Evolutionary conservation across 108 stramenopile genomes (phyloP).

Genomic region (Poteriospumella lacustris): DNA sequence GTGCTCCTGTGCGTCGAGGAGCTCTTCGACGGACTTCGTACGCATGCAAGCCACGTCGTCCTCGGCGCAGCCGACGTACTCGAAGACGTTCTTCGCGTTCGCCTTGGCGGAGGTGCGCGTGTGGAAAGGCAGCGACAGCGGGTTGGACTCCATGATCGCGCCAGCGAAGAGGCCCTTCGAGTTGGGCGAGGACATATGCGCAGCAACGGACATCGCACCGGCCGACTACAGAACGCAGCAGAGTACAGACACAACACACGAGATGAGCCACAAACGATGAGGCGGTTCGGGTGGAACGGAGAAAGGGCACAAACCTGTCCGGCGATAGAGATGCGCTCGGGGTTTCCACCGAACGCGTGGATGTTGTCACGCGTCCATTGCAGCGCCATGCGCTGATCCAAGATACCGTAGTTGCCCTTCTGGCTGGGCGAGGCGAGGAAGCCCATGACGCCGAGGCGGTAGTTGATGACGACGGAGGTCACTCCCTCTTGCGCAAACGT

Average conservation of each 20-base stretch:
- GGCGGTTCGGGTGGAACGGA: no score
- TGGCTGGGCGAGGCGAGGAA: slow-evolving; percentile 23
- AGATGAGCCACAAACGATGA: no score
- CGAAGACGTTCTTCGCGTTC: neutral
- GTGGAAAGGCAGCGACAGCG: neutral
- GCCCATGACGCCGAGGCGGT: slow-evolving; percentile 39
- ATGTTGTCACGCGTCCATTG: slow-evolving; percentile 38
- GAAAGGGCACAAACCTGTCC: slow-evolving; percentile 37
- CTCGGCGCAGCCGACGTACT: neutral
- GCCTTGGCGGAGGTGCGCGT: neutral
- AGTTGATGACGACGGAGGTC: slow-evolving; percentile 37
- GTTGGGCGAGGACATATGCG: neutral
- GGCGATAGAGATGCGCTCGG: slow-evolving; percentile 27
- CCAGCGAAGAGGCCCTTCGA: neutral
- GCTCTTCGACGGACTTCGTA: neutral
- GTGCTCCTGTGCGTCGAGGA: neutral
- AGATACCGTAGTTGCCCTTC: neutral
- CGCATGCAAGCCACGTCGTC: neutral
- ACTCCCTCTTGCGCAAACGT: slow-evolving; percentile 17
- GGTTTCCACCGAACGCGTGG: slow-evolving; percentile 39
- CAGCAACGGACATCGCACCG: neutral
- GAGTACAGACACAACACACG: no score
- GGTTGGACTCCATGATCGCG: neutral
- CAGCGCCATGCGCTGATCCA: slow-evolving; percentile 39
- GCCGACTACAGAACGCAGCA: no score